phyloP scores from a whole-genome alignment of 225 moss, liverwort and hornwort genomes.

The Sphagnum contortum region DNA sequence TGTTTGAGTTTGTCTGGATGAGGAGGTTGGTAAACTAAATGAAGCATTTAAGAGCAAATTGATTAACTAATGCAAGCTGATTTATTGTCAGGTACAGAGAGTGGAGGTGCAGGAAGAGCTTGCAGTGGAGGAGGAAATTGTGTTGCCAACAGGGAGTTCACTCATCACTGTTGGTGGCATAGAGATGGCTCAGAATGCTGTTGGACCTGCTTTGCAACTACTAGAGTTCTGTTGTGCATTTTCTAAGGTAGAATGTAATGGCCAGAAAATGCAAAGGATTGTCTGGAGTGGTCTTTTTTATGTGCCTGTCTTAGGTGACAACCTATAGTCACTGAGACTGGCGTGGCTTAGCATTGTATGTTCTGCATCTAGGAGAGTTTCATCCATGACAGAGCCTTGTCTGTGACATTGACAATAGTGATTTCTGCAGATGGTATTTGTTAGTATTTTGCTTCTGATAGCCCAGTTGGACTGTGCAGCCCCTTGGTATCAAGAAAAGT shows the following conservation, averaged over 20 bases:
- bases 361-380: neutral
- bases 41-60: too few species aligned
- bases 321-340: too few species aligned
- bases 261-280: too few species aligned
- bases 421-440: neutral
- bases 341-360: neutral
- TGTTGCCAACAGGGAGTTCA: slow-evolving; percentile 44
- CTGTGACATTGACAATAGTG: neutral
- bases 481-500: slow-evolving; percentile 44
- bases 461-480: slow-evolving; percentile 23
- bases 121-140: slow-evolving; percentile 30
- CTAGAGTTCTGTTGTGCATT: slow-evolving; percentile 67
- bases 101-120: slow-evolving; percentile 20
- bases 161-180: slow-evolving; percentile 35
- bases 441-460: neutral
- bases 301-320: neutral
- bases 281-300: neutral
- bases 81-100: too few species aligned
- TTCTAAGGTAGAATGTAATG: slow-evolving; percentile 22
- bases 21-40: too few species aligned
- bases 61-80: too few species aligned
- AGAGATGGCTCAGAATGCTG: slow-evolving; percentile 40
- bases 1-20: too few species aligned
- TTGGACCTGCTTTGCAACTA: slow-evolving; percentile 66
- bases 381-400: neutral